phyloP scores from a whole-genome alignment of 2,329 filamentous ascomycete species.

The Diaporthe citri region DNA sequence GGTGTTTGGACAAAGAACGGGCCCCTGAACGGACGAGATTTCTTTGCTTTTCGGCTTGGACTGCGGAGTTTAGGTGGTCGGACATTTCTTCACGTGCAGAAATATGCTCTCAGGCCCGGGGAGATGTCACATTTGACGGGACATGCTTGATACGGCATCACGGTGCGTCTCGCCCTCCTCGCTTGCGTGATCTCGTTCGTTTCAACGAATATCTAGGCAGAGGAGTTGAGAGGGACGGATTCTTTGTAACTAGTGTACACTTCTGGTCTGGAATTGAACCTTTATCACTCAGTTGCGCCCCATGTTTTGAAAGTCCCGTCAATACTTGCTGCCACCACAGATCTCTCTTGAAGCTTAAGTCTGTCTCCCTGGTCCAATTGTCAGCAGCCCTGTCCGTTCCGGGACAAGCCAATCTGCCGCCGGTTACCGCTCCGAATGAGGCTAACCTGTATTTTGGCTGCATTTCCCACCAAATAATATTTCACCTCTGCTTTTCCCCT shows the following conservation, averaged over 20 bases:
- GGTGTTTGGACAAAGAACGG: slow-evolving; percentile 33
- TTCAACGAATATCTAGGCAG: slow-evolving; percentile 27
- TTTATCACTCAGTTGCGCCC: neutral
- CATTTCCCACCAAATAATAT: slow-evolving; percentile 20
- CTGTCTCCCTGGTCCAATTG: neutral
- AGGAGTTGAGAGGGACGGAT: slow-evolving; percentile 28
- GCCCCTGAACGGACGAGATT: slow-evolving; percentile 27
- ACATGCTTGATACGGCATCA: slow-evolving; percentile 8
- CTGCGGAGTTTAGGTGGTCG: slow-evolving; percentile 37
- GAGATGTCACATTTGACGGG: slow-evolving; percentile 3
- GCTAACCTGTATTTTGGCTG: slow-evolving; percentile 22
- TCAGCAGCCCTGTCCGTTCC: neutral
- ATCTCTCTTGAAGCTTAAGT: neutral
- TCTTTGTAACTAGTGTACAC: slow-evolving; percentile 35
- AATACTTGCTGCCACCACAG: neutral
- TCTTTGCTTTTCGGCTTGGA: slow-evolving; percentile 37
- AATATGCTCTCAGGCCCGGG: slow-evolving; percentile 5
- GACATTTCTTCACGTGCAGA: slow-evolving; percentile 16
- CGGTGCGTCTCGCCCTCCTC: slow-evolving; percentile 26
- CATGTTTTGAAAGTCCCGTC: neutral
- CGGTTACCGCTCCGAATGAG: slow-evolving; percentile 26
- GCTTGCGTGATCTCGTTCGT: slow-evolving; percentile 27
- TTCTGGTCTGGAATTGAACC: slow-evolving; percentile 34
- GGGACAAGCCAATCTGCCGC: slow-evolving; percentile 25
- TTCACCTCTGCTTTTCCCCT: neutral